Evolutionary conservation across 2,329 filamentous ascomycete species (phyloP), one percentile per base, ranked within the genome.

Genomic region (Fonsecaea nubica): DNA sequence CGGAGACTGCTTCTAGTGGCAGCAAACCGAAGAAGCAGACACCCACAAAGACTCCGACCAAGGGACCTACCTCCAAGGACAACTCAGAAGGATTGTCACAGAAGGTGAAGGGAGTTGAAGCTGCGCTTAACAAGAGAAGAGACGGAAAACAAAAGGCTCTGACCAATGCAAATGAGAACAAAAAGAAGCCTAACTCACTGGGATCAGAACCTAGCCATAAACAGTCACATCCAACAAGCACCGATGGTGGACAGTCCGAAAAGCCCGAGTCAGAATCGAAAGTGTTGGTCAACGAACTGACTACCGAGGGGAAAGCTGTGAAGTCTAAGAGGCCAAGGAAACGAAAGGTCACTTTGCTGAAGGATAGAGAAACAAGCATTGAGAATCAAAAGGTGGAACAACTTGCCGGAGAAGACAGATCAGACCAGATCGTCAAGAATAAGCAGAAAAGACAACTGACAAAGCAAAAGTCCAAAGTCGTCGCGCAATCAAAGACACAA

Each of bases 401-500:
- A 25, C 25, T 21, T 30, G 36, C 25, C 12, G 15, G n/a, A 30
- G n/a, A 13, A 38, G 8, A 18, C 5, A 25, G 2, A 6, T 25
- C 8, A 45, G 18, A 59, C 10, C 57, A 59, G 25, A 3, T 48
- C 30, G 38, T 12, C 13, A 32, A 59, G 40, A 2, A 12, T 36
- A 10, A 38, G 13, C 33, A 40, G 30, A 21, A 10, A 33, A 21
- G 15, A 3, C 53, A 55, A 18, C 21, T 52, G 42, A 32, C 12
- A 4, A 61, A 56, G 38, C 54, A 62, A 25, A 62, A 35, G 25
- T 21, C 45, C 67, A 73, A 69, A 68, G 73, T 62, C 75, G 76
- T 66, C 75, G 58, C 63, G 48, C 61, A 58, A 38, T 15, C 54
- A 15, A 21, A 64, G 55, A 56, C 40, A 12, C 60, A 56, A 52